A percentile compares a stretch with the other conserved stretches of the same genome.
These are phyloP conservation scores for Moringa oleifera DNA, from an alignment of 345 rosid species.

Conservation along the genomic window DNA sequence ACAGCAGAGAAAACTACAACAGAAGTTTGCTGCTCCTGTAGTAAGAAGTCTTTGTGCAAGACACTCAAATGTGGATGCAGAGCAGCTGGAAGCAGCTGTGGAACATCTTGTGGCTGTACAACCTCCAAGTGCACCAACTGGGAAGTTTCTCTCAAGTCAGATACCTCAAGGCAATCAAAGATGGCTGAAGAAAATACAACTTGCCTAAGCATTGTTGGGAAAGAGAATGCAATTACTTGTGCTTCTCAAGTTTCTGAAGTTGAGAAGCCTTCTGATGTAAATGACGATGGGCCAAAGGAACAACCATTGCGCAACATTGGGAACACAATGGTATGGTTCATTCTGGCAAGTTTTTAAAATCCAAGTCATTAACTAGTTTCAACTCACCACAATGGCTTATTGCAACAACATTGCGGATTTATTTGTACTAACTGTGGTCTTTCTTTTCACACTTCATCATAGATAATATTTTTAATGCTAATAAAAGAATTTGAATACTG, in stretches of 20 bases:
- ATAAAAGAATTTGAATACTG: slow-evolving; percentile 3
- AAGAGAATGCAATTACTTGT: slow-evolving; percentile 22
- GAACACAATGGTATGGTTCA: slow-evolving; percentile 45
- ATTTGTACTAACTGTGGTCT: background rate
- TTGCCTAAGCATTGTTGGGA: slow-evolving; percentile 15
- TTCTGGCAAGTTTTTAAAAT: background rate
- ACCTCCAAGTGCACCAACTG: slow-evolving; percentile 66
- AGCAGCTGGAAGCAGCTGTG: slow-evolving; percentile 54
- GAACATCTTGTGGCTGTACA: slow-evolving; percentile 65
- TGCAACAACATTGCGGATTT: background rate
- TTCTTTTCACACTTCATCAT: background rate
- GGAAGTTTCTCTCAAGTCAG: slow-evolving; percentile 21
- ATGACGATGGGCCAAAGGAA: slow-evolving; percentile 40
- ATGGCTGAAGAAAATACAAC: slow-evolving; percentile 5
- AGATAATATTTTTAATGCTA: background rate
- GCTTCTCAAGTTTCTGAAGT: slow-evolving; percentile 24
- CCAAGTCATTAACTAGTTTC: background rate
- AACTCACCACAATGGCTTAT: background rate
- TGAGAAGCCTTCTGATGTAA: slow-evolving; percentile 25
- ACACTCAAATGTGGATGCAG: slow-evolving; percentile 74
- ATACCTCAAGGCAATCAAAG: slow-evolving; percentile 8
- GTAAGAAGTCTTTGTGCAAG: slow-evolving; percentile 70
- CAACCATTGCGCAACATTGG: slow-evolving; percentile 78
- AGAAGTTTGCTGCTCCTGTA: slow-evolving; percentile 69
- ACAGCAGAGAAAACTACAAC: slow-evolving; percentile 21